phyloP scores from a whole-genome alignment of 345 rosid genomes.

The Acer campestre region DNA sequence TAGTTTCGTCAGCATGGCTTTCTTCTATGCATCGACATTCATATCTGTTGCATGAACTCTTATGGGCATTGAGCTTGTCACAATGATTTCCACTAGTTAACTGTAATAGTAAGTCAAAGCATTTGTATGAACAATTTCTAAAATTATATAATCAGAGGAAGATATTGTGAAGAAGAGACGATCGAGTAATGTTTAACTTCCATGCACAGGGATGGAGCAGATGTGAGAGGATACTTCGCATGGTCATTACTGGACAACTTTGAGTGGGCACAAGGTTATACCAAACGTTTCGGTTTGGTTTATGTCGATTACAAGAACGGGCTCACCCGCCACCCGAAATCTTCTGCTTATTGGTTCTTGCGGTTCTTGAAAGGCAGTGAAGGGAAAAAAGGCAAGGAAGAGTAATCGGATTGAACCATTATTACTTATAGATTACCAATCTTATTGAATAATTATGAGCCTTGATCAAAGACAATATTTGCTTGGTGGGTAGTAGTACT shows the following conservation, averaged over 20 bases:
- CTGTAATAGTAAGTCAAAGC: not conserved
- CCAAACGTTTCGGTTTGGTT: slow-evolving; percentile 87
- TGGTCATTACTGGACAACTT: slow-evolving; percentile 95
- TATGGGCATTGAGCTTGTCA: not conserved
- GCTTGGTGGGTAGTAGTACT: not conserved
- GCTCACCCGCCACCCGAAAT: slow-evolving; percentile 73
- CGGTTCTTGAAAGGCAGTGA: slow-evolving; percentile 63
- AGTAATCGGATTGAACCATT: slow-evolving; percentile 19
- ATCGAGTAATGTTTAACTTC: not conserved
- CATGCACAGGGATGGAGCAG: slow-evolving; percentile 67
- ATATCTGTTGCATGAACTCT: not conserved
- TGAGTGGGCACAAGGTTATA: slow-evolving; percentile 93
- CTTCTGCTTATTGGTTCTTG: slow-evolving; percentile 90
- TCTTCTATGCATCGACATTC: slow-evolving; percentile 4
- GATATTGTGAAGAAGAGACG: not conserved
- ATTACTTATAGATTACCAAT: not conserved
- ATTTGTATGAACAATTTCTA: not conserved
- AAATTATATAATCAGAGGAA: not conserved
- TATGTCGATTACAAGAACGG: slow-evolving; percentile 89
- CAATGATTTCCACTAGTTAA: not conserved
- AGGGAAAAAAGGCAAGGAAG: slow-evolving; percentile 47
- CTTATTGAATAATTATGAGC: not conserved
- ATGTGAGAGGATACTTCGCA: slow-evolving; percentile 88
- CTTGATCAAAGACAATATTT: not conserved
- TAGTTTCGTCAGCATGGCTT: not conserved